phyloP scores from a whole-genome alignment of 345 rosid species.

The Dipteronia dyeriana region DNA sequence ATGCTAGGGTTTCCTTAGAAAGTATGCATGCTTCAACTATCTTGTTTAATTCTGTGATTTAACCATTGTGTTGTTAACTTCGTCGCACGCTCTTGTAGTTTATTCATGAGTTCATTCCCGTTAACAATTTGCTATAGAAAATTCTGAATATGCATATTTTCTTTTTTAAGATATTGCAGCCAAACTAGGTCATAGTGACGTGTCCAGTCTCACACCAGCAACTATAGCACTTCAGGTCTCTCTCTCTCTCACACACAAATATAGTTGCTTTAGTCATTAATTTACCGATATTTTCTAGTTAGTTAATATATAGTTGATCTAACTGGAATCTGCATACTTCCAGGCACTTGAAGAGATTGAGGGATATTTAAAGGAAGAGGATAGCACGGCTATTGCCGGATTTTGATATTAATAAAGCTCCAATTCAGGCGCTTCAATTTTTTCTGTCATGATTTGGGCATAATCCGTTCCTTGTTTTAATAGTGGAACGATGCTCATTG shows the following conservation, averaged over 20 bases:
- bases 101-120: not conserved
- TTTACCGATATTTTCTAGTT: not conserved
- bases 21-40: conserved; percentile 45
- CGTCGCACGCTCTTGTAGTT: not conserved
- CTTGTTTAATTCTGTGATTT: not conserved
- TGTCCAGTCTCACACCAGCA: conserved; percentile 64
- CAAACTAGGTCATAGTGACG: conserved; percentile 64
- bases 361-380: conserved; percentile 39
- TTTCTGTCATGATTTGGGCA: not conserved
- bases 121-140: not conserved
- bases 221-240: conserved; percentile 81
- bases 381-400: conserved; percentile 25
- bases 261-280: not conserved
- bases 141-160: not conserved
- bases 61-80: not conserved
- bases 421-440: conserved; percentile 7
- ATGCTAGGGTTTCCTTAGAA: conserved; percentile 80
- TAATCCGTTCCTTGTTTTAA: conserved; percentile 11
- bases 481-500: not conserved
- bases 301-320: not conserved
- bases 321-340: not conserved
- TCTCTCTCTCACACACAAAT: conserved; percentile 11
- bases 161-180: conserved; percentile 67
- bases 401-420: conserved; percentile 14
- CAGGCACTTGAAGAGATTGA: conserved; percentile 64